Evolutionary conservation across 352 stramenopile genomes (phyloP).

Genomic region (Albugo laibachii): DNA sequence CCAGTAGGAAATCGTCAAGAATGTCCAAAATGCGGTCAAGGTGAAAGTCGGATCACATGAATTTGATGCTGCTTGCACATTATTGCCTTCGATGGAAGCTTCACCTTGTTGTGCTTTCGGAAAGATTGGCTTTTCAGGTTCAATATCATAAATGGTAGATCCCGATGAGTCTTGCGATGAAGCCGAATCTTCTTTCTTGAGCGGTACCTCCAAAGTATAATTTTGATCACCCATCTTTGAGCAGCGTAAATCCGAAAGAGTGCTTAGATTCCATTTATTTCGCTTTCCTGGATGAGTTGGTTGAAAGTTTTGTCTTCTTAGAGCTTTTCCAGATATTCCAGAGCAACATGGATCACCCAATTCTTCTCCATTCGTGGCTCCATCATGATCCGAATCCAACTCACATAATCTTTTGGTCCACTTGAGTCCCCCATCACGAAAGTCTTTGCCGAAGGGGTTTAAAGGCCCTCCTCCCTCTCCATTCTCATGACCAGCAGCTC

Average conservation of each 20-base stretch:
- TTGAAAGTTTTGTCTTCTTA: not conserved
- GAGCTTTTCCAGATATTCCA: too few species aligned
- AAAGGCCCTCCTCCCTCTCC: conserved; percentile 1
- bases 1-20: not conserved
- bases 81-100: too few species aligned
- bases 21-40: too few species aligned
- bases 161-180: not conserved
- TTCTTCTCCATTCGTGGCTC: conserved; percentile 9
- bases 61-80: too few species aligned
- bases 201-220: too few species aligned
- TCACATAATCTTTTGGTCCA: conserved; percentile 8
- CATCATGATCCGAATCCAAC: conserved; percentile 8
- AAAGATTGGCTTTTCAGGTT: too few species aligned
- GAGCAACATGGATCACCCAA: conserved; percentile 8
- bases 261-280: not conserved
- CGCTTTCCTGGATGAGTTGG: conserved; percentile 1
- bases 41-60: too few species aligned
- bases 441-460: conserved; percentile 5
- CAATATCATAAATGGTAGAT: not conserved
- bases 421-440: conserved; percentile 1
- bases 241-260: too few species aligned
- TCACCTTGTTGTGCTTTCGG: too few species aligned
- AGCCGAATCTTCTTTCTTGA: too few species aligned
- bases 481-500: conserved; percentile 7
- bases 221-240: too few species aligned